phyloP scores from a whole-genome alignment of 495 filamentous ascomycete species.

The Penicillium waksmanii region DNA sequence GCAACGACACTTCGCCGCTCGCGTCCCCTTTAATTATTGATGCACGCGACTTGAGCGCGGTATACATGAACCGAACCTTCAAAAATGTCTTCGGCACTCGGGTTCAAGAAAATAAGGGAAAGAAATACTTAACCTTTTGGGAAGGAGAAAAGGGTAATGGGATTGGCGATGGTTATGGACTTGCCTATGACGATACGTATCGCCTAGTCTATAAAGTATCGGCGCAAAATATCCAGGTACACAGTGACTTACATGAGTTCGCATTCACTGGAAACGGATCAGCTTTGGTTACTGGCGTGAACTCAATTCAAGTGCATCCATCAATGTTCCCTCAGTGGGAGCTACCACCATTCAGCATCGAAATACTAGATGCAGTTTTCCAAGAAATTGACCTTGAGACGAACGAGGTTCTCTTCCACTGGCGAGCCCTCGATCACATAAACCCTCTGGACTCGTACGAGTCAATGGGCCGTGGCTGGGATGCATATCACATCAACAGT shows the following conservation, averaged over 20 bases:
- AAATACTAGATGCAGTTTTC: constrained; percentile 44
- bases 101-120: constrained; percentile 20
- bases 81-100: constrained; percentile 29
- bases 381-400: constrained; percentile 47
- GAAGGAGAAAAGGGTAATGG: constrained; percentile 25
- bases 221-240: constrained; percentile 21
- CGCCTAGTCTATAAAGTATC: constrained; percentile 23
- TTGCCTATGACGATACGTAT: constrained; percentile 26
- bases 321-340: constrained; percentile 3
- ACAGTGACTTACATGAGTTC: constrained; percentile 42
- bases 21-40: constrained; percentile 25
- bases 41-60: constrained; percentile 22
- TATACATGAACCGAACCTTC: constrained; percentile 27
- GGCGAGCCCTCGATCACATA: constrained; percentile 32
- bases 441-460: constrained; percentile 23
- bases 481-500: constrained; percentile 37
- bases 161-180: constrained; percentile 28
- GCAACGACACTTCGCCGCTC: constrained; percentile 24
- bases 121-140: constrained; percentile 26
- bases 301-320: constrained; percentile 25
- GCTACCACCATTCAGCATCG: not conserved
- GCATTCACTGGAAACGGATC: constrained; percentile 44
- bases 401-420: constrained; percentile 38
- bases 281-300: constrained; percentile 49
- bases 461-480: constrained; percentile 11